phyloP scores from a whole-genome alignment of 345 rosid species.

The Nasturtium officinale region DNA sequence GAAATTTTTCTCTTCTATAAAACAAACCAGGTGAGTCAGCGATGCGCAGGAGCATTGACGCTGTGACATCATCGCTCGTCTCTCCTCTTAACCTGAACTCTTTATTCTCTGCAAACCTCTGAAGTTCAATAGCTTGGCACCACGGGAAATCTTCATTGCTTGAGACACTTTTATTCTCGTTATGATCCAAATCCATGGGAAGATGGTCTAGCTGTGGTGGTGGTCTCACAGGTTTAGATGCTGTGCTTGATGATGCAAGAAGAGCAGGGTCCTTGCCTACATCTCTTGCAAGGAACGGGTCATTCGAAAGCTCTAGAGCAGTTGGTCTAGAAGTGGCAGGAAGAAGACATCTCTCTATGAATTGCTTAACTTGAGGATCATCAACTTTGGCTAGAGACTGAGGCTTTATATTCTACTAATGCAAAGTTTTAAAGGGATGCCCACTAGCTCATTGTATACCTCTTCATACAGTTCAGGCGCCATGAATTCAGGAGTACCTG shows the following conservation, averaged over 20 bases:
- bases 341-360: constrained; percentile 89
- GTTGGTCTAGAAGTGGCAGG: constrained; percentile 66
- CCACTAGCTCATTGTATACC: constrained; percentile 84
- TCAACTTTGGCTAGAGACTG: constrained; percentile 70
- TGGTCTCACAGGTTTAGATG: constrained; percentile 35
- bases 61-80: constrained; percentile 50
- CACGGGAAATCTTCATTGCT: constrained; percentile 48
- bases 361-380: constrained; percentile 65
- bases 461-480: constrained; percentile 95
- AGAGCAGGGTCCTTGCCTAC: constrained; percentile 49
- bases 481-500: constrained; percentile 96
- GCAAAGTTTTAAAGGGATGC: constrained; percentile 45
- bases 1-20: neutral
- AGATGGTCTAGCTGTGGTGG: constrained; percentile 43
- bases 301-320: constrained; percentile 73
- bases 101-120: constrained; percentile 50
- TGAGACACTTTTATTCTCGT: constrained; percentile 50
- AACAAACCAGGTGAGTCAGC: constrained; percentile 58
- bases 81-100: constrained; percentile 67
- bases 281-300: constrained; percentile 63
- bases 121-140: constrained; percentile 53
- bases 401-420: constrained; percentile 73
- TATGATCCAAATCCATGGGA: constrained; percentile 65
- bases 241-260: constrained; percentile 38
- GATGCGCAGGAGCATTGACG: constrained; percentile 60